These are phyloP conservation scores for Sugiyamaella sp. DNA, from an alignment of 1,139 yeast species.

Conservation along the genomic window DNA sequence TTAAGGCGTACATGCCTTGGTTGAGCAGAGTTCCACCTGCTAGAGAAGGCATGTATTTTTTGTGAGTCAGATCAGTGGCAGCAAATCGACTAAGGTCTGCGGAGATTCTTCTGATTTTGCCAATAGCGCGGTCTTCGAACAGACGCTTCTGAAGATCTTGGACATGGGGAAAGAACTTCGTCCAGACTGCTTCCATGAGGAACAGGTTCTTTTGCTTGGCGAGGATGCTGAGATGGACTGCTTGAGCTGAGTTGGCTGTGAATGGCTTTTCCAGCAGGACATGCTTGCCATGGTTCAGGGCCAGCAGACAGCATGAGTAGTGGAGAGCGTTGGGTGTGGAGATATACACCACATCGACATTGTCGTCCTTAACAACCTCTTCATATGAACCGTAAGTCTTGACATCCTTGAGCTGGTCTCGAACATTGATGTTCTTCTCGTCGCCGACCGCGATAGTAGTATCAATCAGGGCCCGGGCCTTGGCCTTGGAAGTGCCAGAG, in stretches of 20 bases:
- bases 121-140: constrained; percentile 50
- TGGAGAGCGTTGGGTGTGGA: constrained; percentile 62
- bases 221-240: constrained; percentile 48
- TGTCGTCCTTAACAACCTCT: constrained; percentile 47
- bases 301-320: constrained; percentile 51
- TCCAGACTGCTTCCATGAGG: constrained; percentile 67
- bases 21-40: constrained; percentile 66
- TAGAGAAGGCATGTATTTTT: constrained; percentile 44
- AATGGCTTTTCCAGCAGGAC: constrained; percentile 64
- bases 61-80: constrained; percentile 31
- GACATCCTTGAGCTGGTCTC: constrained; percentile 19
- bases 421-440: constrained; percentile 5
- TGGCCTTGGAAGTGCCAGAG: constrained; percentile 33
- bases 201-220: constrained; percentile 52
- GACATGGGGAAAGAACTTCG: constrained; percentile 59
- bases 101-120: constrained; percentile 50
- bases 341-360: constrained; percentile 55
- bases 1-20: constrained; percentile 58
- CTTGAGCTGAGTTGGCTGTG: constrained; percentile 53
- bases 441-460: constrained; percentile 12
- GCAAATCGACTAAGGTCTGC: constrained; percentile 47
- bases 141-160: constrained; percentile 44
- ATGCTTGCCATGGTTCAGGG: constrained; percentile 54
- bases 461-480: constrained; percentile 23
- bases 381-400: constrained; percentile 40